These are phyloP conservation scores for Cryphonectria japonica DNA, from an alignment of 2,329 filamentous ascomycete species.

Conservation along the genomic window DNA sequence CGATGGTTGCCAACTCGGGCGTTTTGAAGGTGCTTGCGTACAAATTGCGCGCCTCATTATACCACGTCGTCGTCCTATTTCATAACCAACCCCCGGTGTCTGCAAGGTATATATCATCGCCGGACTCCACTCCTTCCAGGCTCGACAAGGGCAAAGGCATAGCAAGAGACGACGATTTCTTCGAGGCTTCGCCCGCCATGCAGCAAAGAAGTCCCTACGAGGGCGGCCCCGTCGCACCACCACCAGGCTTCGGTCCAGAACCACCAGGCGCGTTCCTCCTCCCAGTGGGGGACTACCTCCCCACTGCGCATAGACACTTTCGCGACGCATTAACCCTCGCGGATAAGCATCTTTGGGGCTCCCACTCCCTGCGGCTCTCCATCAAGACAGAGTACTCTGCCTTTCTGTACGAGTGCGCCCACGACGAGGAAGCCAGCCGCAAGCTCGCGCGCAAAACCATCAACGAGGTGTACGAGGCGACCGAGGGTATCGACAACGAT, in stretches of 20 bases:
- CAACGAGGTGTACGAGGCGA: conserved; percentile 86
- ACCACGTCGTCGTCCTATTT: conserved; percentile 95
- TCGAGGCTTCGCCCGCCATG: conserved; percentile 8
- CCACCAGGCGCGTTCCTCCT: conserved; percentile 75
- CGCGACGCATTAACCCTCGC: conserved; percentile 75
- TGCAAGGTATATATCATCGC: conserved; percentile 57
- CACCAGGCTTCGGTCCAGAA: conserved; percentile 56
- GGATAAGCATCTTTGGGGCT: conserved; percentile 77
- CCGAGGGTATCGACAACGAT: conserved; percentile 91
- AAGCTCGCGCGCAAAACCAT: conserved; percentile 81
- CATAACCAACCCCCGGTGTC: conserved; percentile 86
- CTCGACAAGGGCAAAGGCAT: conserved; percentile 55
- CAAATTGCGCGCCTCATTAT: conserved; percentile 92
- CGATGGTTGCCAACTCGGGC: conserved; percentile 75
- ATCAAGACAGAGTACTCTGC: conserved; percentile 92
- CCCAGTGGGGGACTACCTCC: conserved; percentile 78
- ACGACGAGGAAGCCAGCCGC: conserved; percentile 77
- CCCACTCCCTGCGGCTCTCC: conserved; percentile 85
- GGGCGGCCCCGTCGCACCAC: conserved; percentile 61
- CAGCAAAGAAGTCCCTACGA: conserved; percentile 39
- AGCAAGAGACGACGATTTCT: conserved; percentile 42
- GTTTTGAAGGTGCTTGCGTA: conserved; percentile 89
- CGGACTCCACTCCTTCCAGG: conserved; percentile 45
- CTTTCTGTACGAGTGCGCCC: conserved; percentile 90
- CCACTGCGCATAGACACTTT: conserved; percentile 81